Evolutionary conservation across 345 rosid genomes (phyloP).

Genomic region (Populus deltoides): DNA sequence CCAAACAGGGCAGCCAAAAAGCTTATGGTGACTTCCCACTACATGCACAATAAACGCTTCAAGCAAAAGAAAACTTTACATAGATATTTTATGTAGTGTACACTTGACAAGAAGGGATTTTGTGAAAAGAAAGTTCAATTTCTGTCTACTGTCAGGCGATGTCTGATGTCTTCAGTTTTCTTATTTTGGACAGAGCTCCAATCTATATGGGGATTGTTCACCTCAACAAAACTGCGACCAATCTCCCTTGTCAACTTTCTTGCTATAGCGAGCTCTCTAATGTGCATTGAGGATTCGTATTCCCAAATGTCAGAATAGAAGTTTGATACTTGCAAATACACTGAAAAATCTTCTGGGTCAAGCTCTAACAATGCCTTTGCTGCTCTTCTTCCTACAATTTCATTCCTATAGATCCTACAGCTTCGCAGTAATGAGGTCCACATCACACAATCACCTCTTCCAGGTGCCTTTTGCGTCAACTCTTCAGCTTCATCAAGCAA

Average conservation of each 20-base stretch:
- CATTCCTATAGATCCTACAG: constrained; percentile 62
- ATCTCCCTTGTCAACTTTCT: constrained; percentile 52
- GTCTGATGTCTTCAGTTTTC: constrained; percentile 3
- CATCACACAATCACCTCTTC: constrained; percentile 49
- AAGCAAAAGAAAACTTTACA: constrained; percentile 38
- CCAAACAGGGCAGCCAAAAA: constrained; percentile 34
- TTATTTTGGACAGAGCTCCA: constrained; percentile 4
- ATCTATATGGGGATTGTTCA: constrained; percentile 20
- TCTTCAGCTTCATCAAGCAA: constrained; percentile 60
- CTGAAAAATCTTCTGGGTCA: constrained; percentile 50
- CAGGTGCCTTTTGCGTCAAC: constrained; percentile 48
- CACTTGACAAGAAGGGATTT: constrained; percentile 30
- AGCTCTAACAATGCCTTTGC: constrained; percentile 58
- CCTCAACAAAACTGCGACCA: constrained; percentile 57
- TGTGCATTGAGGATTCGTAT: constrained; percentile 45
- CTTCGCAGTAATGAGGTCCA: constrained; percentile 80
- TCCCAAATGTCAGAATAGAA: constrained; percentile 71
- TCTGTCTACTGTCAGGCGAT: not conserved
- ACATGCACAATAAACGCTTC: constrained; percentile 37
- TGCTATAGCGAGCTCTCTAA: constrained; percentile 49
- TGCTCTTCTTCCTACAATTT: constrained; percentile 58
- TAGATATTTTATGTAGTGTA: constrained; percentile 19
- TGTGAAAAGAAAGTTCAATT: constrained; percentile 30
- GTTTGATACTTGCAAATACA: constrained; percentile 57
- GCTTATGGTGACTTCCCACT: constrained; percentile 22